Evolutionary conservation across 148 eudicot genomes (phyloP), one percentile per base, ranked within the genome.

Genomic region (Hydrangea macrophylla): DNA sequence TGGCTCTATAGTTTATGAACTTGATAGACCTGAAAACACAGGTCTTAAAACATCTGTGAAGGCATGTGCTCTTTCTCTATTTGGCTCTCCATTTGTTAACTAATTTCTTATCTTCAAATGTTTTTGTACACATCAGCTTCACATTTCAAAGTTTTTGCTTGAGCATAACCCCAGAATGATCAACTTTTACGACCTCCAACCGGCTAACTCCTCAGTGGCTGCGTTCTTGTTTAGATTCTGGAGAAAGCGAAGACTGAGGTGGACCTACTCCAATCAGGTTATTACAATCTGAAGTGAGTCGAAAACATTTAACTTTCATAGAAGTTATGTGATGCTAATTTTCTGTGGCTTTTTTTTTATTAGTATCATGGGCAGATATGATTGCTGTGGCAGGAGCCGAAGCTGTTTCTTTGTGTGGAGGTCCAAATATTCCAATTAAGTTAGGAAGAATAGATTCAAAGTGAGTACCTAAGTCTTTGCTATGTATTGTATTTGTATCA

Each of bases 291-390:
- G 7, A 58, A 42, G n/a, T 58, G 12, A 42, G 17, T 35, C 13
- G 37, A 2, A 68, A 27, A 5, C n/a, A 35, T 37, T 67, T 68
- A 20, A 9, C 59, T 35, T 36, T 32, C 33, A 45, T 65, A n/a
- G 35, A 61, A 60, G 67, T 18, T 55, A 25, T 71, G 55, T 12
- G 23, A 63, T 66, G 68, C 60, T 73, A 72, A 75, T 64, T 61
- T 25, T 9, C 36, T 28, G 12, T 36, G 44, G 65, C 37, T 62
- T 80, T 67, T 64, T 54, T 66, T 53, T 53, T 42, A 25, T 56
- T 56, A 94, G 97, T 90, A 55, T 94, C 97, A 54, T 85, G 95
- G 98, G 96, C 98, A 26, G 98, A 94, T 84, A 77, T 88, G 82
- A 94, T 90, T 73, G 87, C 91, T 64, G 81, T 88, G 71, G 98